Evolutionary conservation across 2,329 filamentous ascomycete species (phyloP).

Genomic region (Elsinoe fawcettii): DNA sequence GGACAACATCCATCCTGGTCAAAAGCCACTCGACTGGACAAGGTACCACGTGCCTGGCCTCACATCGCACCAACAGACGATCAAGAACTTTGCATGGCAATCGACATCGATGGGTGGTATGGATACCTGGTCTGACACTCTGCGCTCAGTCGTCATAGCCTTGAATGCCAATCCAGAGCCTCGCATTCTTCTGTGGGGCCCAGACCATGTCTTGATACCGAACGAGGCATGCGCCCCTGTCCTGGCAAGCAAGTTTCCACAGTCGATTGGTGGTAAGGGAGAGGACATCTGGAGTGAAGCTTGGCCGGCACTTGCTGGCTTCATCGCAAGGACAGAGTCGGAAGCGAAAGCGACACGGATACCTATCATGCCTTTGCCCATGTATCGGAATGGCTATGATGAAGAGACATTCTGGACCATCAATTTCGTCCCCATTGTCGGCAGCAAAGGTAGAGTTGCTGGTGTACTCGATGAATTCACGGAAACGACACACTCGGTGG

Average conservation of each 20-base stretch:
- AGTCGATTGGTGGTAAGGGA: slow-evolving; percentile 19
- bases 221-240: slow-evolving; percentile 30
- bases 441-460: slow-evolving; percentile 15
- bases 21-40: slow-evolving; percentile 25
- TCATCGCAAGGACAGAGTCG: slow-evolving; percentile 21
- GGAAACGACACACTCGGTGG: slow-evolving; percentile 16
- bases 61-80: slow-evolving; percentile 22
- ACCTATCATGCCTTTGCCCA: slow-evolving; percentile 20
- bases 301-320: slow-evolving; percentile 13
- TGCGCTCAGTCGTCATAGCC: slow-evolving; percentile 22
- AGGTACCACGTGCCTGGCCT: slow-evolving; percentile 20
- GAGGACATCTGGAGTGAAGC: slow-evolving; percentile 16
- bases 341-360: slow-evolving; percentile 21
- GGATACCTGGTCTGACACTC: slow-evolving; percentile 21
- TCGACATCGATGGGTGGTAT: slow-evolving; percentile 26
- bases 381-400: slow-evolving; percentile 23
- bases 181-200: slow-evolving; percentile 26
- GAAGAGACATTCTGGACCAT: slow-evolving; percentile 28
- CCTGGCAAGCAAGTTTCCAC: slow-evolving; percentile 25
- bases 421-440: slow-evolving; percentile 24
- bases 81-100: slow-evolving; percentile 26
- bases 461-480: slow-evolving; percentile 17
- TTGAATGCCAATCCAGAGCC: slow-evolving; percentile 28
- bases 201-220: slow-evolving; percentile 30
- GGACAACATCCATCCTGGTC: slow-evolving; percentile 16